These are phyloP conservation scores for Dioscorea cayenensis DNA, from an alignment of 116 monocot genomes.

Conservation along the genomic window DNA sequence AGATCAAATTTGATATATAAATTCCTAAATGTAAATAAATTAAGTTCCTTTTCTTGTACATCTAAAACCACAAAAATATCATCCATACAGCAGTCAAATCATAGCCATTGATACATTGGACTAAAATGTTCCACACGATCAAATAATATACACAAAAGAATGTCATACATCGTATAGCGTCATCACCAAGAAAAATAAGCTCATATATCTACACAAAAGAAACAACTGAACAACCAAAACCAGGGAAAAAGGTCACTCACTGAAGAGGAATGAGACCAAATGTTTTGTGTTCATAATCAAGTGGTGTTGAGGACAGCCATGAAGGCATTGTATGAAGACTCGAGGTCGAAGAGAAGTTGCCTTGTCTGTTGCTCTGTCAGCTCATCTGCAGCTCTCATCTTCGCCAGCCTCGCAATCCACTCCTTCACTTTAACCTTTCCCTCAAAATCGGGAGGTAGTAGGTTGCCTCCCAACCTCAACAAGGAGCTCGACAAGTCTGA, in stretches of 20 bases:
- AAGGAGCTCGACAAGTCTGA: slow-evolving; percentile 60
- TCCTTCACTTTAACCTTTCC: slow-evolving; percentile 86
- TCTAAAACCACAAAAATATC: neutral
- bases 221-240: neutral
- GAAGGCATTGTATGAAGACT: slow-evolving; percentile 78
- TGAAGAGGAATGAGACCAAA: neutral
- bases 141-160: neutral
- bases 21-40: too few species aligned
- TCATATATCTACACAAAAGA: neutral
- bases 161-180: neutral
- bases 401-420: slow-evolving; percentile 76
- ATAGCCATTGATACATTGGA: neutral
- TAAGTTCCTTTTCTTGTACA: too few species aligned
- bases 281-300: slow-evolving; percentile 5
- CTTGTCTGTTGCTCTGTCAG: slow-evolving; percentile 91
- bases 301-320: slow-evolving; percentile 70
- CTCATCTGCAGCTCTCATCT: slow-evolving; percentile 94
- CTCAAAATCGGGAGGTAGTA: slow-evolving; percentile 78
- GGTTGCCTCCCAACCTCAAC: slow-evolving; percentile 52
- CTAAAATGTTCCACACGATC: neutral
- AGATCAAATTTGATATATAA: too few species aligned
- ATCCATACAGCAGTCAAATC: neutral
- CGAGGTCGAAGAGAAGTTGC: slow-evolving; percentile 87
- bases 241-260: neutral
- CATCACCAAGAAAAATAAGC: neutral